These are phyloP conservation scores for Phytophthora fragariae DNA, from an alignment of 352 stramenopile species.

Conservation along the genomic window DNA sequence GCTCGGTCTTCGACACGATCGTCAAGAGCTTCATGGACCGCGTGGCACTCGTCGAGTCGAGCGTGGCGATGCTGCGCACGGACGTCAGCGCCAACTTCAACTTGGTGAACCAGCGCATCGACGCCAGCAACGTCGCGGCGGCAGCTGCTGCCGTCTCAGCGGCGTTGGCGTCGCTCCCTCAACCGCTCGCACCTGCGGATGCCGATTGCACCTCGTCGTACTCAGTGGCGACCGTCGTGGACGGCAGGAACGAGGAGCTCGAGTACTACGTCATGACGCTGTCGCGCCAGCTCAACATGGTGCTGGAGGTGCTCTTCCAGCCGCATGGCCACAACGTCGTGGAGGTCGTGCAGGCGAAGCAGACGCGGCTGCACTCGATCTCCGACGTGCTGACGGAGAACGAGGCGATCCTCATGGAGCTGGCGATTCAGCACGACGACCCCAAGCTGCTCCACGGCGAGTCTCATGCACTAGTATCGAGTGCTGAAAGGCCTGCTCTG, in stretches of 20 bases:
- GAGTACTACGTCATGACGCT: constrained; percentile 70
- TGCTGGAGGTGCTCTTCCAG: constrained; percentile 70
- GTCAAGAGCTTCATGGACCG: constrained; percentile 67
- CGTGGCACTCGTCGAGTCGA: constrained; percentile 50
- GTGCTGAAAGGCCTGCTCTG: not conserved
- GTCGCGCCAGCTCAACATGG: constrained; percentile 64
- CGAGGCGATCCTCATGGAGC: constrained; percentile 62
- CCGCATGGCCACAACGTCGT: constrained; percentile 39
- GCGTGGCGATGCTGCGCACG: constrained; percentile 44
- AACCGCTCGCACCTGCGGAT: not conserved
- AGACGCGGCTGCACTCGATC: constrained; percentile 52
- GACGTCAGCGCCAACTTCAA: constrained; percentile 44
- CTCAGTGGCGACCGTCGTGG: constrained; percentile 16
- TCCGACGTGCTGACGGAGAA: constrained; percentile 70
- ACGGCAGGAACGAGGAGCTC: constrained; percentile 48
- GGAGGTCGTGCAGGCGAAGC: constrained; percentile 38
- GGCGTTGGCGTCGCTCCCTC: constrained; percentile 20
- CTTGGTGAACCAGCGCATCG: constrained; percentile 42
- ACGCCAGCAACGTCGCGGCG: constrained; percentile 17
- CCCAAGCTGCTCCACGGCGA: not conserved
- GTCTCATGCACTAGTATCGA: not conserved
- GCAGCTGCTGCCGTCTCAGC: constrained; percentile 25
- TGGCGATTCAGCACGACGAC: constrained; percentile 31
- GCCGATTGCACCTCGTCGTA: constrained; percentile 1
- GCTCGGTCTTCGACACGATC: constrained; percentile 69